phyloP scores from a whole-genome alignment of 306 rosid genomes.

The Neltuma alba region DNA sequence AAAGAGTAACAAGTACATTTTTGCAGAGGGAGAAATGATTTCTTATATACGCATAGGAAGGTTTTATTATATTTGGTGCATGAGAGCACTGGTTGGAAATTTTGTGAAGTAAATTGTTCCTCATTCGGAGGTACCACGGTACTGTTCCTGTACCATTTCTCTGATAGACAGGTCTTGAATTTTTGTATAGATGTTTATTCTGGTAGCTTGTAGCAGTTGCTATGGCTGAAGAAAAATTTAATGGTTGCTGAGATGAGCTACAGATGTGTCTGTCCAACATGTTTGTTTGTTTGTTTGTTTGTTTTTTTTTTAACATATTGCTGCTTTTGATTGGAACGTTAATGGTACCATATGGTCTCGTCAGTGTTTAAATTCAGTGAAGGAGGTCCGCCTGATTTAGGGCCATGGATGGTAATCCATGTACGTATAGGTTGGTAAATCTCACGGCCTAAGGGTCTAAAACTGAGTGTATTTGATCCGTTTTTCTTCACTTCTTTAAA shows the following conservation, averaged over 20 bases:
- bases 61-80: conserved; percentile 31
- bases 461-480: too few relatives aligned
- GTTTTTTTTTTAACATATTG: too few relatives aligned
- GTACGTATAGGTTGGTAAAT: background rate
- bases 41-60: conserved; percentile 23
- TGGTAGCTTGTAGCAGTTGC: conserved; percentile 34
- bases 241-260: conserved; percentile 34
- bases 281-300: too few relatives aligned
- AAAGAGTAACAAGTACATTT: conserved; percentile 66
- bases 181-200: conserved; percentile 40
- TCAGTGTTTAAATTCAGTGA: background rate
- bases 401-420: background rate
- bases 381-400: background rate
- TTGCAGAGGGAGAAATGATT: conserved; percentile 23
- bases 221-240: conserved; percentile 18
- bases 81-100: conserved; percentile 17
- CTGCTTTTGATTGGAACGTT: conserved; percentile 28
- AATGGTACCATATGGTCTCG: conserved; percentile 18
- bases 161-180: conserved; percentile 19
- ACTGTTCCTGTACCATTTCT: conserved; percentile 32
- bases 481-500: too few relatives aligned
- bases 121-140: conserved; percentile 26
- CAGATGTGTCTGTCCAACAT: conserved; percentile 15
- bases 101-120: conserved; percentile 18
- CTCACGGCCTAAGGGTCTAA: too few relatives aligned